Conservation (phyloP, 768 basidiomycete genomes). For the Leucocoprinus leucothites region DNA sequence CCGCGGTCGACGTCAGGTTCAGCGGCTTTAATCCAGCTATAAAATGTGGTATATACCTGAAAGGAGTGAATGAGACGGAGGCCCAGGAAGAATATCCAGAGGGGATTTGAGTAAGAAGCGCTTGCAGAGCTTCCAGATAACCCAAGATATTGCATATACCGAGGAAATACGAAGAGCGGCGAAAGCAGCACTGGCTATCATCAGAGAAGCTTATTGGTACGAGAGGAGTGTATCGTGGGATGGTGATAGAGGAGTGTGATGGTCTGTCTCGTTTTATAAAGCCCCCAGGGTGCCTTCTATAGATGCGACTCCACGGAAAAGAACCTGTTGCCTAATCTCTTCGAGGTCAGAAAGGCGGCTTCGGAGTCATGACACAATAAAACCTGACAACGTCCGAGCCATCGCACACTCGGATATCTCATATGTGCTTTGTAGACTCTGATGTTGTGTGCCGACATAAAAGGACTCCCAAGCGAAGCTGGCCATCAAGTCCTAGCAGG, state of each 20-base stretch:
- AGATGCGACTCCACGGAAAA: not conserved
- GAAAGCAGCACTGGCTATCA: not conserved
- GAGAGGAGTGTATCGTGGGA: too few relatives aligned
- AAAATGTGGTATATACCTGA: constrained; percentile 3
- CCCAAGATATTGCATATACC: not conserved
- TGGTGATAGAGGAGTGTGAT: too few relatives aligned
- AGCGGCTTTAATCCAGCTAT: not conserved
- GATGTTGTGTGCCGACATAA: too few relatives aligned
- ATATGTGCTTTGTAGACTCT: not conserved
- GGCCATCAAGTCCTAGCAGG: too few relatives aligned
- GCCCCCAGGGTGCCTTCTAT: not conserved
- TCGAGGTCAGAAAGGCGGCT: not conserved
- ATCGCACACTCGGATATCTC: not conserved
- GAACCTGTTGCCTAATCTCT: not conserved
- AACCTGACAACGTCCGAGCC: not conserved
- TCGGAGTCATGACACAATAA: not conserved
- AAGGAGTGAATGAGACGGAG: constrained; percentile 10
- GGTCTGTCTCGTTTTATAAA: too few relatives aligned
- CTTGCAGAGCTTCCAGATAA: constrained; percentile 7
- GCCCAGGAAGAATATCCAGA: constrained; percentile 12
- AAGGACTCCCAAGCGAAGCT: too few relatives aligned
- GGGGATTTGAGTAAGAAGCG: not conserved
- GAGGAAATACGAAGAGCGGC: not conserved
- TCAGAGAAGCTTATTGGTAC: too few relatives aligned
- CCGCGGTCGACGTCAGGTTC: not conserved